These are phyloP conservation scores for Eucalyptus marginata DNA, from an alignment of 345 rosid genomes.

Conservation along the genomic window DNA sequence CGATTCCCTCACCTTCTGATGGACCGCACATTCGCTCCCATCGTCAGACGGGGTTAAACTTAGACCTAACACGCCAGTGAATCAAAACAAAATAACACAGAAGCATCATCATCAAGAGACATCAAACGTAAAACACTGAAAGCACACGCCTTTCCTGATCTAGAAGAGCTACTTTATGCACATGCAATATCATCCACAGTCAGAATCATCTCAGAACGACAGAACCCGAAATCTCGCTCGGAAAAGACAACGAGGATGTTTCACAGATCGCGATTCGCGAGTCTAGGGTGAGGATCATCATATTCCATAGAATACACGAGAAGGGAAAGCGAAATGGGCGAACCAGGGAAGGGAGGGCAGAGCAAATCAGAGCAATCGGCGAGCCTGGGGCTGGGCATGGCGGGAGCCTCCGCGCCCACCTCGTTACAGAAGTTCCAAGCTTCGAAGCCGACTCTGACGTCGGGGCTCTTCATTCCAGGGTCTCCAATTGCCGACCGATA, in stretches of 20 bases:
- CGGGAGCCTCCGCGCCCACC: conserved; percentile 50
- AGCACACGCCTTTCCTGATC: not conserved
- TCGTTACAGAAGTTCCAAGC: conserved; percentile 71
- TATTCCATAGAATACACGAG: not conserved
- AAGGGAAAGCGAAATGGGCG: not conserved
- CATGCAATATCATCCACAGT: not conserved
- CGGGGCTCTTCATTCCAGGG: conserved; percentile 40
- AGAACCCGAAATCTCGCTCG: not conserved
- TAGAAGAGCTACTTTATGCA: not conserved
- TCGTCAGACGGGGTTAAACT: not conserved
- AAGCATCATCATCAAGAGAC: not conserved
- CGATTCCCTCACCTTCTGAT: conserved; percentile 22
- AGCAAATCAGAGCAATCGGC: conserved; percentile 48
- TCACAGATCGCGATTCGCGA: not conserved
- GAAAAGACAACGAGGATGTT: not conserved
- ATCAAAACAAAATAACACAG: not conserved
- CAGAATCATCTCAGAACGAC: not conserved
- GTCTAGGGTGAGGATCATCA: not conserved
- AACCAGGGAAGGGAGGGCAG: conserved; percentile 1
- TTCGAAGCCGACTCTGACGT: conserved; percentile 45
- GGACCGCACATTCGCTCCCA: conserved; percentile 21
- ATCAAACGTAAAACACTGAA: not conserved
- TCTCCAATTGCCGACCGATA: conserved; percentile 35
- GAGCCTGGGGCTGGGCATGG: conserved; percentile 46
- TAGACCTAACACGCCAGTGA: not conserved